Conservation (phyloP, 495 filamentous ascomycete species). For the Evansstolkia leycettana region DNA sequence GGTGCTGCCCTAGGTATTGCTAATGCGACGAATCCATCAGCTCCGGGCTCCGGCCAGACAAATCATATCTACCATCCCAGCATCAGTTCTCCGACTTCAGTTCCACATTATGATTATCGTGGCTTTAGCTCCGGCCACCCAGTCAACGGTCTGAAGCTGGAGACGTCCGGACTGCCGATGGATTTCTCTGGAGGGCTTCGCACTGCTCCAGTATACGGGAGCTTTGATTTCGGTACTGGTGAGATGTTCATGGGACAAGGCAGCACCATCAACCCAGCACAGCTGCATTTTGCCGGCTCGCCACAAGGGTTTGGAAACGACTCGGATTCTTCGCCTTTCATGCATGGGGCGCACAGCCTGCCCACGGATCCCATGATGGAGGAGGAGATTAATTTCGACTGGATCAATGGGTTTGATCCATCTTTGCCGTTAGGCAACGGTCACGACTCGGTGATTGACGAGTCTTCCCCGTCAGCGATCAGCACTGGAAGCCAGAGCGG, state of each 20-base stretch:
- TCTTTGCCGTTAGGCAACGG: slow-evolving; percentile 55
- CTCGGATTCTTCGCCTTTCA: slow-evolving; percentile 58
- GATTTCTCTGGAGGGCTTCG: slow-evolving; percentile 54
- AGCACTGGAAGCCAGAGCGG: slow-evolving; percentile 86
- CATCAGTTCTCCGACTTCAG: slow-evolving; percentile 50
- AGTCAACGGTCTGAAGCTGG: slow-evolving; percentile 62
- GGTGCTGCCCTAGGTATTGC: slow-evolving; percentile 59
- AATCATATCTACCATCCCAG: slow-evolving; percentile 53
- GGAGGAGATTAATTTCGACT: slow-evolving; percentile 70
- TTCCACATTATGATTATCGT: slow-evolving; percentile 50
- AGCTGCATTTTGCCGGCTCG: slow-evolving; percentile 83
- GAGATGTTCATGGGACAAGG: slow-evolving; percentile 64
- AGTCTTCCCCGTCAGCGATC: slow-evolving; percentile 88
- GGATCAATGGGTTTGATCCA: slow-evolving; percentile 75
- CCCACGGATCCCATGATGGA: slow-evolving; percentile 42
- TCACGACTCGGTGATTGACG: slow-evolving; percentile 73
- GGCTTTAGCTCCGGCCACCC: slow-evolving; percentile 57
- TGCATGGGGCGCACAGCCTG: slow-evolving; percentile 51
- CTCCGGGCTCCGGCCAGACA: slow-evolving; percentile 30
- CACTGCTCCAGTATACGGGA: slow-evolving; percentile 65
- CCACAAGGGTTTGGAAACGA: slow-evolving; percentile 62
- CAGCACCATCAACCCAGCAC: slow-evolving; percentile 87
- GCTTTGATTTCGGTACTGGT: slow-evolving; percentile 60
- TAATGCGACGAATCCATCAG: slow-evolving; percentile 45
- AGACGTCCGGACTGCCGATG: slow-evolving; percentile 59